Conservation (phyloP, 2,329 filamentous ascomycete species). For the Xylariaceae sp. region DNA sequence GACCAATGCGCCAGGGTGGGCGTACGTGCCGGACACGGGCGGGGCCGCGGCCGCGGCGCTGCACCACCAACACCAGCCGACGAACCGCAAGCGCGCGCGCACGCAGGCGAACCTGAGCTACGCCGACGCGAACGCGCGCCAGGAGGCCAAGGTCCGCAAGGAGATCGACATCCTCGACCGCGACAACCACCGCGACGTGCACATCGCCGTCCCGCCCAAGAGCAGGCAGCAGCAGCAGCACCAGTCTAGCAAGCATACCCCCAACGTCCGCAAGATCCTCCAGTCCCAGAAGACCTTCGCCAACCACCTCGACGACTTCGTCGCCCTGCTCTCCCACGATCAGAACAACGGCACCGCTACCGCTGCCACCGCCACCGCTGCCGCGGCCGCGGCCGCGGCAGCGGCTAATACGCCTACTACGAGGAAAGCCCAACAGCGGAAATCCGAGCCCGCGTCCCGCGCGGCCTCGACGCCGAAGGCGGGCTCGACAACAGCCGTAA, state of each 20-base stretch:
- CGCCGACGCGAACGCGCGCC: slow-evolving; percentile 75
- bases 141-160: slow-evolving; percentile 78
- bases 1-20: slow-evolving; percentile 81
- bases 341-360: not conserved
- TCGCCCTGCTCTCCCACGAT: slow-evolving; percentile 58
- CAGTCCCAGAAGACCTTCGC: slow-evolving; percentile 81
- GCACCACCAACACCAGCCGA: no score
- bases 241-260: slow-evolving; percentile 60
- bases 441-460: slow-evolving; percentile 8
- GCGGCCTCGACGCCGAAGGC: slow-evolving; percentile 17
- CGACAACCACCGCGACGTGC: slow-evolving; percentile 73
- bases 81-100: slow-evolving; percentile 73
- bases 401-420: not conserved
- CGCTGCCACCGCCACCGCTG: slow-evolving; percentile 36
- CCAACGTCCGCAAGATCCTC: slow-evolving; percentile 74
- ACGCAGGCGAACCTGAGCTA: slow-evolving; percentile 53
- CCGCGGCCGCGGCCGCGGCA: slow-evolving; percentile 34
- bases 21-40: slow-evolving; percentile 80
- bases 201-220: slow-evolving; percentile 66
- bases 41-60: slow-evolving; percentile 38
- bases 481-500: slow-evolving; percentile 11
- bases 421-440: slow-evolving; percentile 3
- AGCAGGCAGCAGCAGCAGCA: slow-evolving; percentile 33
- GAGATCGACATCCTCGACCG: slow-evolving; percentile 82
- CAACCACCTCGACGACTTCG: slow-evolving; percentile 80